These are phyloP conservation scores for Aegilops speltoides DNA, from an alignment of 176 grass and related monocot species.

Conservation along the genomic window DNA sequence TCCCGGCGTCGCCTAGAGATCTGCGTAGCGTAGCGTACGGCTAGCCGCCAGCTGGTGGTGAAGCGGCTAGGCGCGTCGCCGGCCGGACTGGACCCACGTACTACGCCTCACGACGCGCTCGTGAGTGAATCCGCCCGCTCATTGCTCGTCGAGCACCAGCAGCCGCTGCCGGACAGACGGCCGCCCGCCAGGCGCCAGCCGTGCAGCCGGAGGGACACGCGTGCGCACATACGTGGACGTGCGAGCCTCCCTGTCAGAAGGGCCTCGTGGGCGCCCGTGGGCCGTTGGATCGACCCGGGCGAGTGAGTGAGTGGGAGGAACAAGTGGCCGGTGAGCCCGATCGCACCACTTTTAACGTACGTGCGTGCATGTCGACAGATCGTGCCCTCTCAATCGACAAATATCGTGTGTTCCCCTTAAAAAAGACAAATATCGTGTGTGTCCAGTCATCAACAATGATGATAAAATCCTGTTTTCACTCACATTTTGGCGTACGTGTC, in stretches of 20 bases:
- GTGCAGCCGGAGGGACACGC: neutral
- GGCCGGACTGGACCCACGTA: neutral
- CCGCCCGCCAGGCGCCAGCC: conserved; percentile 11
- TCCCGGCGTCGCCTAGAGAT: neutral
- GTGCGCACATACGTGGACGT: neutral
- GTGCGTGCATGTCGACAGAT: neutral
- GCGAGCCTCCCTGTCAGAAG: neutral
- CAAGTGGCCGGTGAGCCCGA: neutral
- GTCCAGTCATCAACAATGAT: too few species aligned
- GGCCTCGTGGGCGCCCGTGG: neutral
- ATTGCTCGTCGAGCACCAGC: neutral
- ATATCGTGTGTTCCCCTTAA: too few species aligned
- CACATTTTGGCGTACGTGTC: neutral
- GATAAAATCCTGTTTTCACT: too few species aligned
- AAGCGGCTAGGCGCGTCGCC: conserved; percentile 5
- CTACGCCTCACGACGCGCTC: conserved; percentile 29
- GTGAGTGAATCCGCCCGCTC: neutral
- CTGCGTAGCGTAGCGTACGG: neutral
- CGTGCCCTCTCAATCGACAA: neutral
- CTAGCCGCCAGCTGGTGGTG: conserved; percentile 41
- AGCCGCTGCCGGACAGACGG: neutral
- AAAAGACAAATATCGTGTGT: neutral
- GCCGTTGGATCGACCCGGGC: neutral
- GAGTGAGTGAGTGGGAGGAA: neutral
- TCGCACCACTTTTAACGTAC: neutral